phyloP scores from a whole-genome alignment of 2,329 filamentous ascomycete species.

The Madurella mycetomatis region DNA sequence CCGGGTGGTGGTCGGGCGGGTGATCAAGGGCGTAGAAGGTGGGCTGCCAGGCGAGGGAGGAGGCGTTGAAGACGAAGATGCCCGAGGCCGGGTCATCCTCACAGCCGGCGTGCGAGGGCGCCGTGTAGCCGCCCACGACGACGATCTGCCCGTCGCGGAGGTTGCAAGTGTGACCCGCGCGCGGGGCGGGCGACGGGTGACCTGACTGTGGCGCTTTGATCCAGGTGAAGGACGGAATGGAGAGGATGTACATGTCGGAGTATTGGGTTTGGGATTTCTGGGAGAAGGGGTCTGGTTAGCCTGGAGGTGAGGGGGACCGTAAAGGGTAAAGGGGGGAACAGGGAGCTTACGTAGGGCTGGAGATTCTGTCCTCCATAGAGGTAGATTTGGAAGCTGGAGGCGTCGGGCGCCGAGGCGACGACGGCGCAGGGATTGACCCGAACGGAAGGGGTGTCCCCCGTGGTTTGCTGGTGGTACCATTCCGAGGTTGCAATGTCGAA shows the following conservation, averaged over 20 bases:
- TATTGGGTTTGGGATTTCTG: slow-evolving; percentile 52
- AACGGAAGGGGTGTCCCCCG: slow-evolving; percentile 56
- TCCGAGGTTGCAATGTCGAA: slow-evolving; percentile 67
- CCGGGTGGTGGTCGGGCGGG: slow-evolving; percentile 42
- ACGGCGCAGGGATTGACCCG: slow-evolving; percentile 70
- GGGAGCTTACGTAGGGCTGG: slow-evolving; percentile 49
- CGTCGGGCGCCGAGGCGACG: slow-evolving; percentile 64
- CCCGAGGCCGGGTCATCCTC: slow-evolving; percentile 52
- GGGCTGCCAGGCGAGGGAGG: slow-evolving; percentile 57
- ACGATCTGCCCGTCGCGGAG: slow-evolving; percentile 68
- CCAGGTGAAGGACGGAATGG: slow-evolving; percentile 70
- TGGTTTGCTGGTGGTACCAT: slow-evolving; percentile 72
- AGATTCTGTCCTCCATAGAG: slow-evolving; percentile 75
- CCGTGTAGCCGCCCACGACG: slow-evolving; percentile 65
- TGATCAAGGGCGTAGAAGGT: slow-evolving; percentile 56
- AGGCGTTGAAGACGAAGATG: slow-evolving; percentile 70
- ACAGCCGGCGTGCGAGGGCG: slow-evolving; percentile 51
- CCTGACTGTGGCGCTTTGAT: slow-evolving; percentile 55
- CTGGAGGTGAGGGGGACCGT: no score
- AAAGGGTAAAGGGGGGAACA: not conserved
- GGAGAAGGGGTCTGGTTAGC: slow-evolving; percentile 5
- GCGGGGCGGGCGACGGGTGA: slow-evolving; percentile 48
- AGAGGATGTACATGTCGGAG: slow-evolving; percentile 70
- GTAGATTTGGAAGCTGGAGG: slow-evolving; percentile 72
- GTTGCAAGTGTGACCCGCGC: slow-evolving; percentile 66